phyloP scores from a whole-genome alignment of 2,329 filamentous ascomycete species.

The Diplodia seriata region DNA sequence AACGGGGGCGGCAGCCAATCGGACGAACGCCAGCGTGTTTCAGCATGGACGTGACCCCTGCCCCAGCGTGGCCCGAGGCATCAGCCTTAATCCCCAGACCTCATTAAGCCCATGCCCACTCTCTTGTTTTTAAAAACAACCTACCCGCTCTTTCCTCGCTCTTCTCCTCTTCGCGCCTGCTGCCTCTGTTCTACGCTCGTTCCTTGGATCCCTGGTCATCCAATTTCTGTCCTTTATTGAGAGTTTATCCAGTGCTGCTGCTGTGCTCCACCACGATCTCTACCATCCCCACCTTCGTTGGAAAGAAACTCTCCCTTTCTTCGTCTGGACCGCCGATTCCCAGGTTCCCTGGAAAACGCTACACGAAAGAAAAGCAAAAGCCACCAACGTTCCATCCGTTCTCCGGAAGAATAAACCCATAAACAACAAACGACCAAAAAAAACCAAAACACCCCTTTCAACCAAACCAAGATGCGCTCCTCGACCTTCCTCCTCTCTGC shows the following conservation, averaged over 20 bases:
- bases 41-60: conserved; percentile 5
- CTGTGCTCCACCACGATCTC: conserved; percentile 19
- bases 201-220: conserved; percentile 24
- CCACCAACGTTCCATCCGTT: neutral
- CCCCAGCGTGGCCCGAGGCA: conserved; percentile 6
- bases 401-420: neutral
- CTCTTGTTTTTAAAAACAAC: conserved; percentile 9
- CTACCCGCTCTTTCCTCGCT: neutral
- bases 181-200: conserved; percentile 27
- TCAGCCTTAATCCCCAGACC: conserved; percentile 30
- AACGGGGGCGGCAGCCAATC: conserved; percentile 5
- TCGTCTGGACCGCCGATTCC: neutral
- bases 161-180: neutral
- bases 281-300: conserved; percentile 3
- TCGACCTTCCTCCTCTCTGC: conserved; percentile 26
- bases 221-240: conserved; percentile 4
- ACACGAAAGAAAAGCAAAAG: neutral
- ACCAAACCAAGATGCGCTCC: conserved; percentile 32
- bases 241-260: conserved; percentile 27
- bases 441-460: no score
- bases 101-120: conserved; percentile 16
- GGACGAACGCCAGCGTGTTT: neutral
- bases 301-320: neutral
- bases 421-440: conserved; percentile 1
- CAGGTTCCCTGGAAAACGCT: neutral